Base-by-base conservation (phyloP, 164 flowering plant genomes). In the Chimonanthus praecox region DNA sequence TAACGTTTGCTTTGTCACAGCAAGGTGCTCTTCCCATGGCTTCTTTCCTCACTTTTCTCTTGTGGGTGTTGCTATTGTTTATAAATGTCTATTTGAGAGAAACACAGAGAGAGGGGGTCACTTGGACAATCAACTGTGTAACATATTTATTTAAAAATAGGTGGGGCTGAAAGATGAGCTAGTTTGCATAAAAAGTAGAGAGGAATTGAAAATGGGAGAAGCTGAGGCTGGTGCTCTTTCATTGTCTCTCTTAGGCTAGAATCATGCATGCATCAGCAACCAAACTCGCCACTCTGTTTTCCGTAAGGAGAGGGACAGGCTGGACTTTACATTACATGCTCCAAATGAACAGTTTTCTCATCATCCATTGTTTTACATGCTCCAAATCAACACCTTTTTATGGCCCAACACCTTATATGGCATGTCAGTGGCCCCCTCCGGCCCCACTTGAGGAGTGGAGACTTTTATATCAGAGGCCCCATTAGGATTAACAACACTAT, bases 21-120 rank as follows among this genome's bases (percentile, higher is more conserved):
- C 97, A 92, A 72, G 97, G 97, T 77, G 97, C 97, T 82, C 97
- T 90, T 18, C 97, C 97, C 97, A 92, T 92, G 72, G 46, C 67
- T 72, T 44, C 60, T 46, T 64, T 47, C 46, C 72, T 43, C 5
- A 3, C 15, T 33, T 48, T 15, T 15, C 69, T 49, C 67, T 49
- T 58, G 60, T 54, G 54, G 45, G 72, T 47, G 71, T 8, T 54
- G 45, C 44, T 70, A 11, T 66, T 66, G 45, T 66, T 4, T 66
- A 45, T 66, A 44, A 11, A 10, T 43, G 47, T 61, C 20, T n/a
- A 11, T 66, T 13, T 44, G 54, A 77, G 83, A 82, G 78, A 84
- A 86, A 85, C 84, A 77, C 79, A 76, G 78, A 80, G 75, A 63
- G 44, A 61, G 64, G 43, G 64, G 47, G 49, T 66, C 69, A 11